Evolutionary conservation across 176 grass and related monocot species (phyloP).

Genomic region (Ensete ventricosum): DNA sequence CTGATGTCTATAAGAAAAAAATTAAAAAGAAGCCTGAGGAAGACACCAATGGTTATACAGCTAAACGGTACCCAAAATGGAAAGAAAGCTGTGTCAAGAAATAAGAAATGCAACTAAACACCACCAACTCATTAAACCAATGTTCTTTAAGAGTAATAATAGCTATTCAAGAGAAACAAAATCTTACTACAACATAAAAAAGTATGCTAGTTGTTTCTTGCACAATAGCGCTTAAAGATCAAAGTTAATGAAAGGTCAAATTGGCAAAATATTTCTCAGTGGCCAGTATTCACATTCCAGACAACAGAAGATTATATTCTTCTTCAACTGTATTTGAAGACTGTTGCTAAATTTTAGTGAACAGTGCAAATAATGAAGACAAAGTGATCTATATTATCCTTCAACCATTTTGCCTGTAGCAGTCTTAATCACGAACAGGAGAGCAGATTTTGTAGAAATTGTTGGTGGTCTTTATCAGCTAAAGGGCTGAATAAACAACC

Average conservation of each 20-base stretch:
- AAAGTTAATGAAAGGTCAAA: not conserved
- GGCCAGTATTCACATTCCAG: not conserved
- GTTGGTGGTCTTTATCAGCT: no score
- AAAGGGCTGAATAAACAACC: not conserved
- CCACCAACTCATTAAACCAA: not conserved
- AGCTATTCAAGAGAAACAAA: no score
- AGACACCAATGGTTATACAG: not conserved
- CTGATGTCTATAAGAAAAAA: not conserved
- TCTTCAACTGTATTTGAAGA: not conserved
- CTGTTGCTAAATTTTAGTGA: not conserved
- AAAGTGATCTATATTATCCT: no score
- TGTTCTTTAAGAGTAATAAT: not conserved
- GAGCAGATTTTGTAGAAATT: no score
- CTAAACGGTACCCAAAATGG: not conserved
- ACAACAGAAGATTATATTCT: not conserved
- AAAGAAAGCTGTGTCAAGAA: not conserved
- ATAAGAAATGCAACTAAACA: not conserved
- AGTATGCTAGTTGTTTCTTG: not conserved
- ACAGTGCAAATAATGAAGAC: no score
- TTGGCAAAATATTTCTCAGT: not conserved
- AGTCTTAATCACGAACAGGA: no score
- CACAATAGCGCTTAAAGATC: not conserved
- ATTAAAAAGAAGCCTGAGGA: no score
- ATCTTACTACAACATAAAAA: no score
- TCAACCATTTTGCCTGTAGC: no score